Evolutionary conservation across 23 red algal species (phyloP).

Genomic region (Pyropia haitanensis): DNA sequence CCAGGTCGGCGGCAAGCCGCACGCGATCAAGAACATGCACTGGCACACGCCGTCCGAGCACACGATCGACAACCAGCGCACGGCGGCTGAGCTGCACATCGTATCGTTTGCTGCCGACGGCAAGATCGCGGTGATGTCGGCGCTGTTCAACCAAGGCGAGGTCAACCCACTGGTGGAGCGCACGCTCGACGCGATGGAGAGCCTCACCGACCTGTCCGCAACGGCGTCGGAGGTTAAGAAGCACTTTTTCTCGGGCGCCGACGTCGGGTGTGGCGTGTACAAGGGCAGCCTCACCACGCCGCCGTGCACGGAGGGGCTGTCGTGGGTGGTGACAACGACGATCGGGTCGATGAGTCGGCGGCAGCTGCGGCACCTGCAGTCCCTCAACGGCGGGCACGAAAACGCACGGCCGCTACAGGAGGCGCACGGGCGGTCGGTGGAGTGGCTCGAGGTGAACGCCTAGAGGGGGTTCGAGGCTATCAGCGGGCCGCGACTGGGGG

Average conservation of each 20-base stretch:
- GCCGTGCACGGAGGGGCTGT: slow-evolving; percentile 35
- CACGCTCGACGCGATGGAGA: too few species aligned
- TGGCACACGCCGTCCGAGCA: slow-evolving; percentile 31
- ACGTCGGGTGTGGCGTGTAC: slow-evolving; percentile 21
- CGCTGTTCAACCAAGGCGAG: slow-evolving; percentile 3
- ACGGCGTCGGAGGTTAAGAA: too few species aligned
- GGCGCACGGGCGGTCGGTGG: too few species aligned
- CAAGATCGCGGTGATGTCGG: slow-evolving; percentile 6
- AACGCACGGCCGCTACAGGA: too few species aligned
- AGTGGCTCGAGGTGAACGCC: too few species aligned
- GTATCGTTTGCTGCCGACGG: slow-evolving; percentile 14
- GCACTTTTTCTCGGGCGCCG: too few species aligned
- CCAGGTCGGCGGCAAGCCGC: not conserved
- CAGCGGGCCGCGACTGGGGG: too few species aligned
- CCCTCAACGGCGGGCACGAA: too few species aligned
- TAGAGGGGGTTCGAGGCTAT: too few species aligned
- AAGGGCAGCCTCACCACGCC: slow-evolving; percentile 36
- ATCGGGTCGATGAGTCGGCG: not conserved
- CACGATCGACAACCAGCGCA: slow-evolving; percentile 6
- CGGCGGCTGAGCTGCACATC: slow-evolving; percentile 25
- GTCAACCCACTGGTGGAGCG: too few species aligned
- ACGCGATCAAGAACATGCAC: slow-evolving; percentile 15
- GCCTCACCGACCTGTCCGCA: too few species aligned
- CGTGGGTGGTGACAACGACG: slow-evolving; percentile 16
- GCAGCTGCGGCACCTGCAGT: too few species aligned